These are phyloP conservation scores for Mimosa pudica DNA, from an alignment of 306 rosid genomes.

Conservation along the genomic window DNA sequence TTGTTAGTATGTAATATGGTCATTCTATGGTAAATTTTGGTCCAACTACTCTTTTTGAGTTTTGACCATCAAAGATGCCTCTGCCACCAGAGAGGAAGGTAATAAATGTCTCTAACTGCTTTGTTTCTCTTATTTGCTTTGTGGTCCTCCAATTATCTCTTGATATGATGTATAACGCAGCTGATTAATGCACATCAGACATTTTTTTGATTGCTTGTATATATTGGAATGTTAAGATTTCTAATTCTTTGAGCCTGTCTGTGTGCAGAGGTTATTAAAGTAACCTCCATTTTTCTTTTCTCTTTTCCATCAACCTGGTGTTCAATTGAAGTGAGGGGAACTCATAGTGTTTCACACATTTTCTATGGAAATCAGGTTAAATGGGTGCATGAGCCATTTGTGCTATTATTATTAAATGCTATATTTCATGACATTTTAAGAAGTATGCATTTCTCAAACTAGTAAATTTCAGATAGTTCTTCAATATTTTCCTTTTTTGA, in stretches of 20 bases:
- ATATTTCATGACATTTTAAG: background rate
- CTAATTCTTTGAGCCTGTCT: background rate
- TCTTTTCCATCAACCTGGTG: background rate
- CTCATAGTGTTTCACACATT: background rate
- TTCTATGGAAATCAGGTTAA: background rate
- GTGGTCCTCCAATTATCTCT: background rate
- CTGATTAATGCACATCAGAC: background rate
- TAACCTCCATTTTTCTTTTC: background rate
- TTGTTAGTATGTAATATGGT: background rate
- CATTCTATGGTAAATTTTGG: background rate
- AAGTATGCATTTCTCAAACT: slow-evolving; percentile 7
- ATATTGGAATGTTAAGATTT: background rate
- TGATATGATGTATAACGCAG: background rate
- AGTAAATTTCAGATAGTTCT: slow-evolving; percentile 11
- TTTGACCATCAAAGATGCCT: background rate
- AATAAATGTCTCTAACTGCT: background rate
- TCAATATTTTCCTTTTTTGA: slow-evolving; percentile 22
- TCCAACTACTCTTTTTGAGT: background rate
- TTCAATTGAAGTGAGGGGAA: slow-evolving; percentile 1
- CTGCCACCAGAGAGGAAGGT: slow-evolving; percentile 7
- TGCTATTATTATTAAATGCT: background rate
- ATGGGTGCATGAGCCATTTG: background rate
- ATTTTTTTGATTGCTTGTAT: background rate
- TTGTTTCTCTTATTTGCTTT: background rate
- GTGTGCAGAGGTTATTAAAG: background rate